Base-by-base conservation (phyloP, 768 basidiomycete genomes). In the Kockovaella imperatae region DNA sequence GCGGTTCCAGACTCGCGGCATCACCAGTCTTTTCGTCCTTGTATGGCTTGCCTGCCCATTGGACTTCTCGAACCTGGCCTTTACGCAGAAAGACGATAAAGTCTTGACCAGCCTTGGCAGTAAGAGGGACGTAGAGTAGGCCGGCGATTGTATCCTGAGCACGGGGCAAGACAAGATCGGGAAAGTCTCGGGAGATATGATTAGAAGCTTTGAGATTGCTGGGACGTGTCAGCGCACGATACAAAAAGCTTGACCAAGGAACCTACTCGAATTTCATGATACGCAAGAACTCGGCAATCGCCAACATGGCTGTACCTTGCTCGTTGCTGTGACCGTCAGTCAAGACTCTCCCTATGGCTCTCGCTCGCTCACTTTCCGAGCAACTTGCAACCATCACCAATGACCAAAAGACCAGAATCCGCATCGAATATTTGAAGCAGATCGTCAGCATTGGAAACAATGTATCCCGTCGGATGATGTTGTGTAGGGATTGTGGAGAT, bases 41-140 rank as follows among this genome's bases (percentile, higher is more conserved):
- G 71, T 77, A 77, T 0, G 86, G 84, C 52, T 80, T 80, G 0
- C 86, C 87, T 0, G 86, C 87, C 85, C 86, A 86, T 42, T 79
- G 76, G 1, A 86, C 80, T 48, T 83, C 75, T n/a, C 77, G 75
- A 1, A 59, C 64, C 68, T 87, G 84, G 3, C 85, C 84, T 53
- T 79, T 80, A n/a, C 86, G 77, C 25, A 87, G 70, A 59, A 89
- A 83, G 13, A 81, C 82, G 50, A 89, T 85, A 59, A 87, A 87
- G 62, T 89, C 86, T 34, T 79, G 77, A 0, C 86, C 85, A 8
- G 77, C 78, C 28, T 57, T 60, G 32, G 75, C 75, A 0, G 84
- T 85, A 2, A 87, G 73, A 1, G 86, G 86, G 0, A 87, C 82
- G 57, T 79, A 82, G 2, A 89, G 77, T 42, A 86, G 60, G 3